Evolutionary conservation across 305 asterid species (phyloP).

Genomic region (Plantago coronopus): DNA sequence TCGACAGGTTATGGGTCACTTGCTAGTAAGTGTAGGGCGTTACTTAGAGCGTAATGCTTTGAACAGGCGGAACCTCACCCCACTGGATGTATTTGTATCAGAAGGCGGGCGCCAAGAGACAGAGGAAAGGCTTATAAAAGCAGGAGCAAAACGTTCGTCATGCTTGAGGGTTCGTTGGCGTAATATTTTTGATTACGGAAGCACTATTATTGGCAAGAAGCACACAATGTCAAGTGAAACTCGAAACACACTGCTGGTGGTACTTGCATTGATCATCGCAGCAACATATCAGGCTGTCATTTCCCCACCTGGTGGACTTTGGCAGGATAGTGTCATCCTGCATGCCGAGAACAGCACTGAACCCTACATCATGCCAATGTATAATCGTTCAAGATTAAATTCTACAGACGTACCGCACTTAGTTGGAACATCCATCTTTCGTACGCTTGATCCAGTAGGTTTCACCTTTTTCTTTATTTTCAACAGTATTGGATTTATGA

Average conservation of each 20-base stretch:
- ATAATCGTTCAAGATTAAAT: background rate
- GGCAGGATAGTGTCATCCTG: constrained; percentile 1
- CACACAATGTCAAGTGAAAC: background rate
- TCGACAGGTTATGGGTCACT: background rate
- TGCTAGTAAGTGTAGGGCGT: too few relatives aligned
- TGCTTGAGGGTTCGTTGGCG: too few relatives aligned
- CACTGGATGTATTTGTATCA: constrained; percentile 2
- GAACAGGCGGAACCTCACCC: background rate
- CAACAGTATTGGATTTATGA: background rate
- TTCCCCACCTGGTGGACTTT: constrained; percentile 20
- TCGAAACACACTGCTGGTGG: constrained; percentile 14
- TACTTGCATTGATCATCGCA: constrained; percentile 12
- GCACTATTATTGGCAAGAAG: background rate
- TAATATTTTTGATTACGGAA: too few relatives aligned
- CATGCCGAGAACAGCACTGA: too few relatives aligned
- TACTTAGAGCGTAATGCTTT: background rate
- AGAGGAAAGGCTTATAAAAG: constrained; percentile 1
- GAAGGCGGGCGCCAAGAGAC: background rate
- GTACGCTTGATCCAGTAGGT: background rate
- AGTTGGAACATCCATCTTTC: constrained; percentile 2
- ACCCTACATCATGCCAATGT: background rate
- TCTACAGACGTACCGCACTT: background rate
- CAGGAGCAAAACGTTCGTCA: background rate
- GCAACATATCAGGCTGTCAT: constrained; percentile 21
- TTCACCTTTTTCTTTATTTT: background rate